Base-by-base conservation (phyloP, 2,329 filamentous ascomycete species). In the Aspergillus felis region DNA sequence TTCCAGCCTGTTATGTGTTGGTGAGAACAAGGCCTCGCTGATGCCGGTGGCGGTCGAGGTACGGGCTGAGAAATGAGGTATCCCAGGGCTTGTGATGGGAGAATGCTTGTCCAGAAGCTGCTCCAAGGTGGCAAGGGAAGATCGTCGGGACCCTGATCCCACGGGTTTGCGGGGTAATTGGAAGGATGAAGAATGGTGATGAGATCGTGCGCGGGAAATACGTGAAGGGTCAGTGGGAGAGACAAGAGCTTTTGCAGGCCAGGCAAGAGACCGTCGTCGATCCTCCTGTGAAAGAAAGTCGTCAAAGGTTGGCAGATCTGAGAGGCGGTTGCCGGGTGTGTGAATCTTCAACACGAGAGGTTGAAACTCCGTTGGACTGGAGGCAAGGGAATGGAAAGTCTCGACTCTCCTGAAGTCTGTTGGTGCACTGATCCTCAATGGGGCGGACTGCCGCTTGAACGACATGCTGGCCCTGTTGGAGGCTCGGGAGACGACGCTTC, bases 321-420 rank as follows among this genome's bases (percentile, higher is more conserved):
- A 76, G 14, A 80, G 64, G 56, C 71, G 69, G 63, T 78, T 76
- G 42, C 72, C 72, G n/a, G 75, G 71, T 53, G 71, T 64, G 63
- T 79, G 74, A 54, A 81, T 79, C 62, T 73, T 80, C 50, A 81
- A 68, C 64, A 80, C 73, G n/a, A 81, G 67, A 3, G 78, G 78
- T 35, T 72, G 66, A 61, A 75, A 79, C 14, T 61, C 59, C 22
- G 61, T 61, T 22, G 61, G 28, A 10, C 44, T 47, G 22, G 20
- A 47, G 12, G 44, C 20, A 10, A 56, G 55, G 20, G 57, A 46
- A 27, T 63, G 57, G 51, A 63, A 58, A 10, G 66, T 65, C n/a
- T 69, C 65, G 17, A 77, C 73, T 59, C 68, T 65, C 56, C 74
- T 69, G 57, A 79, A 79, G 48, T 78, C 70, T 4, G 72, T 71